Evolutionary conservation across 345 rosid genomes (phyloP), one percentile per base, ranked within the genome.

Genomic region (Litchi chinensis): DNA sequence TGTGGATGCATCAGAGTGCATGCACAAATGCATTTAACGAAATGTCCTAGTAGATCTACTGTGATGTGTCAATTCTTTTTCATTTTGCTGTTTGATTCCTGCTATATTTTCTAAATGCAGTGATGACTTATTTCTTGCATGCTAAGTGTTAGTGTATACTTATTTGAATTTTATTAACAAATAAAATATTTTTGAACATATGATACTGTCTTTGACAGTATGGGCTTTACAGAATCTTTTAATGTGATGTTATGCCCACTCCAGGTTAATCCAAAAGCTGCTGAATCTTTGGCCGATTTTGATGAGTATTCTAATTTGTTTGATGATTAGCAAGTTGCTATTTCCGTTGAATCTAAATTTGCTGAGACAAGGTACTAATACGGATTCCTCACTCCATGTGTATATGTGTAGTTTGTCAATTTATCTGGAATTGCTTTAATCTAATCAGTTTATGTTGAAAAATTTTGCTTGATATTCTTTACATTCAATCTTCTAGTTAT

Each of bases 241-340:
- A 21, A 15, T 10, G 41, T 84, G 67, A 70, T 39, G 5, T 22
- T 22, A 56, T 76, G 52, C 65, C 66, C 56, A 39, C 24, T 54
- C 69, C 89, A 97, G 99, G 92, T 97, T 74, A 97, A 97, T 86
- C 89, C 98, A 71, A 94, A 94, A 83, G 99, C 99, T 56, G 98
- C 99, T 62, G 99, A 97, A 79, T 94, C 98, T 77, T 85, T 97
- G 88, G 98, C 99, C 10, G 99, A 97, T 88, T 97, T 98, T 80
- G 95, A 89, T 81, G 99, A 97, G 89, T 97, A 97, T 84, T 85
- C 98, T 68, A 97, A 97, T 86, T 74, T 97, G 81, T 97, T 97
- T 89, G 98, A 97, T 71, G 97, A 97, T 90, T 93, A 98, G 99
- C 98, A 94, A 89, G 88, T 93, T 77, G 94, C 97, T 59, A 89